Evolutionary conservation across 495 filamentous ascomycete genomes (phyloP), one percentile per base, ranked within the genome.

Genomic region (Xylaria grammica): DNA sequence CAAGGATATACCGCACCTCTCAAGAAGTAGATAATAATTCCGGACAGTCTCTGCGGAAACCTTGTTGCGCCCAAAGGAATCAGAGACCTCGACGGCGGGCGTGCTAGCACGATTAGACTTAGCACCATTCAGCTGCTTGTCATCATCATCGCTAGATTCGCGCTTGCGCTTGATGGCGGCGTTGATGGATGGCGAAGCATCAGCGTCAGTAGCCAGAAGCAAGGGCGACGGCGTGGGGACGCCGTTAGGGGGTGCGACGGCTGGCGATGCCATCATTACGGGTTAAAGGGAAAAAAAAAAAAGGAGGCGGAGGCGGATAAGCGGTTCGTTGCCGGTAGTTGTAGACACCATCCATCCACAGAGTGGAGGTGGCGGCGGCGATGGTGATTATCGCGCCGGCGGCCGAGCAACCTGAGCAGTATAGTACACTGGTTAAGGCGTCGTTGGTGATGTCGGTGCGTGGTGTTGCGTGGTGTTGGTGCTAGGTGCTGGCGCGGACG

Each of bases 121-220:
- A 20, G 65, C 22, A 15, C 64, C 72, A 55, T 70, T 72, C 26
- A 58, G 62, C 48, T 53, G 67, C 17, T 65, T 68, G n/a, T 72
- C 70, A 60, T 70, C 68, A 59, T 79, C 78, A 60, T 80, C 78
- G 67, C 64, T 77, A 10, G 78, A 64, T 69, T 84, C 84, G 78
- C 82, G 84, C 74, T 86, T 86, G 69, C 84, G 80, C 77, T 86
- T 86, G 72, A 77, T 76, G 49, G 81, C 78, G 58, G 73, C 72
- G 66, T 72, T 74, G 70, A 73, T 62, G 20, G 74, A 77, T 36
- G 80, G 78, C 67, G 79, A 77, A 60, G 72, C 69, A 13, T 74
- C 68, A 60, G 30, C 44, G 50, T 63, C 45, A 26, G 66, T n/a
- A 53, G 42, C 59, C 29, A 36, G 29, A 40, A 57, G 65, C 45